Evolutionary conservation across 441 rosid genomes (phyloP).

Genomic region (Syzygium syzygioides): DNA sequence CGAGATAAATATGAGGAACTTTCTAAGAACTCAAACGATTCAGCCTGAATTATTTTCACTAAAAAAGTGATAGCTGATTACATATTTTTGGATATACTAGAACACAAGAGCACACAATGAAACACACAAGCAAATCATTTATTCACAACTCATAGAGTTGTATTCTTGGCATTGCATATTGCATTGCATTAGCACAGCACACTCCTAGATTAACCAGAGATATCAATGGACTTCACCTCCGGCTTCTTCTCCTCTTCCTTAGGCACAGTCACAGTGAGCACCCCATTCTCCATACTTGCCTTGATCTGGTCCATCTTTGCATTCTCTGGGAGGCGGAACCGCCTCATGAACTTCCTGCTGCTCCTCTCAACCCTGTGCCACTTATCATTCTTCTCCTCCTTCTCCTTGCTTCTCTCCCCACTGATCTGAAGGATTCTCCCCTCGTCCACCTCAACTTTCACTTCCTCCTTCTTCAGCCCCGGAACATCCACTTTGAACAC

Average conservation of each 20-base stretch:
- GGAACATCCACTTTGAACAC: conserved; percentile 1
- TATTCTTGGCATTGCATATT: not conserved
- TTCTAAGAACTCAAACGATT: not conserved
- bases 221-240: not conserved
- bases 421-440: conserved; percentile 5
- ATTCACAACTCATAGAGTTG: not conserved
- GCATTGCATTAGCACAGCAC: not conserved
- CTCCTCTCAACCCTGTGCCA: conserved; percentile 4
- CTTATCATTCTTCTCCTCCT: conserved; percentile 4
- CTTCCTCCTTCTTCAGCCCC: conserved; percentile 7
- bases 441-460: conserved; percentile 1
- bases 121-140: not conserved
- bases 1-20: not conserved
- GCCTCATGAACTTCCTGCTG: not conserved
- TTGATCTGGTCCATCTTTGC: not conserved
- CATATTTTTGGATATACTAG: not conserved
- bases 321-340: conserved; percentile 1
- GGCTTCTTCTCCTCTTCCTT: not conserved
- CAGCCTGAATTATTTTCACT: not conserved
- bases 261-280: conserved; percentile 3
- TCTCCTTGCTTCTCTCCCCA: conserved; percentile 3
- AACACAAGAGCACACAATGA: not conserved
- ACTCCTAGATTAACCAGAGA: not conserved
- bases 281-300: conserved; percentile 5
- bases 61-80: not conserved